Conservation (phyloP, 1,284 basidiomycete species). For the Heterobasidion occidentale region DNA sequence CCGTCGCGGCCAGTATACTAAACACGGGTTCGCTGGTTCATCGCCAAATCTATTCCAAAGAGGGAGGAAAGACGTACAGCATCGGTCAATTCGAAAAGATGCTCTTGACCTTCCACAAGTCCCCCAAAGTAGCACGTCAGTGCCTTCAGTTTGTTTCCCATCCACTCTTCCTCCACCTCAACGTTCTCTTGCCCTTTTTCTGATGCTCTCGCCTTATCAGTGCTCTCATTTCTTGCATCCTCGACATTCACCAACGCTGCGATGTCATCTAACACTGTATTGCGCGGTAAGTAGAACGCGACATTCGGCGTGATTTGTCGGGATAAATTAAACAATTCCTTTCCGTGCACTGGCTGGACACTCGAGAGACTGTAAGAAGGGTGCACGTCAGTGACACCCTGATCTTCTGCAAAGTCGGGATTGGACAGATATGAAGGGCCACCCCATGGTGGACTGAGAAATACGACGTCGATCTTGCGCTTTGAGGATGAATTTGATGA, state of each 20-base stretch:
- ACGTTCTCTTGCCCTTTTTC: slow-evolving; percentile 35
- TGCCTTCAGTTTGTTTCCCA: slow-evolving; percentile 78
- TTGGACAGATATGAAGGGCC: slow-evolving; percentile 61
- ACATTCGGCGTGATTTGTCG: slow-evolving; percentile 70
- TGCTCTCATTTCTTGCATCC: too few species aligned
- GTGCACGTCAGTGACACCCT: slow-evolving; percentile 18
- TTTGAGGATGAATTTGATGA: not conserved
- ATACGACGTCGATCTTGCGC: slow-evolving; percentile 73
- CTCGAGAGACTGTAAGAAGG: slow-evolving; percentile 63
- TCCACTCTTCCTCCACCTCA: slow-evolving; percentile 88
- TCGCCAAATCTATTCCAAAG: too few species aligned
- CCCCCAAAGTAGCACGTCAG: slow-evolving; percentile 83
- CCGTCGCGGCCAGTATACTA: too few species aligned
- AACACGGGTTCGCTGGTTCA: too few species aligned
- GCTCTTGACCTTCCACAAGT: slow-evolving; percentile 55
- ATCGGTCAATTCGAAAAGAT: slow-evolving; percentile 30
- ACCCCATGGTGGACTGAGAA: slow-evolving; percentile 93
- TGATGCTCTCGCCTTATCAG: not conserved
- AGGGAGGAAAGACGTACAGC: not conserved
- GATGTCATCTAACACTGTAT: slow-evolving; percentile 55
- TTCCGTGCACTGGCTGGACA: slow-evolving; percentile 76
- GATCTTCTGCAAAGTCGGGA: slow-evolving; percentile 8
- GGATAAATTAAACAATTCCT: slow-evolving; percentile 71
- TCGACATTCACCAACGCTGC: slow-evolving; percentile 36
- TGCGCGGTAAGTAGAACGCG: slow-evolving; percentile 88